Base-by-base conservation (phyloP, 192 early-diverging fungal genomes). In the Mortierella alpina region DNA sequence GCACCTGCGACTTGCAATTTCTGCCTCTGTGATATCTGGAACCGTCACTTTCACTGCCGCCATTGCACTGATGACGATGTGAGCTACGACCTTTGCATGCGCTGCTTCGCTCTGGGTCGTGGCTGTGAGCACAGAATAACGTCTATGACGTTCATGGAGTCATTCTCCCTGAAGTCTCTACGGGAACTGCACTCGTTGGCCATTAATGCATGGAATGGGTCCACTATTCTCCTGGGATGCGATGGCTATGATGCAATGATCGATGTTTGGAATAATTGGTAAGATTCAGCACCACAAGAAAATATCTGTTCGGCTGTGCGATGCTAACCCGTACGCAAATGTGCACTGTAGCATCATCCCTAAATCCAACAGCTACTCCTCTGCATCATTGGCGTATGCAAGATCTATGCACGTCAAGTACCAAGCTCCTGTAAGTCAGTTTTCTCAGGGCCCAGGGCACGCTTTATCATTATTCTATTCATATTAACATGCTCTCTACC, bases 11-110 rank as follows among this genome's bases (percentile, higher is more conserved):
- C 62, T 5, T 80, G 77, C 17, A 70, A 80, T 48, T 80, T 72
- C 39, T 80, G 77, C 42, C 60, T 14, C 7, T 50, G 63, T 4
- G 77, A 80, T 41, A 46, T 80, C 20, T 80, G 77, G 77, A 80
- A 68, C 45, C 70, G 77, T 2, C 70, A 72, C 41, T 68, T 72
- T 55, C 70, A 67, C 7, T 80, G 77, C 45, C 11, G 13, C 2
- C 23, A 51, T 2, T 80, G 77, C 48, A 8, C 51, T 0, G 31
- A 63, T 12, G 59, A 58, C 20, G 55, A 31, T 0, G 69, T 68
- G 18, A 31, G 23, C 47, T 80, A 80, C 48, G 77, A 80, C 22
- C 41, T 72, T 11, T 80, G 77, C 22, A 41, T 41, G 6, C 41
- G 58, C 5, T 80, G 77, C n/a, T 72, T 55, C 18, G 20, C 42